A percentile compares a stretch with the other conserved stretches of the same genome.
phyloP scores from a whole-genome alignment of 1,284 basidiomycete species.

The Marasmius fiardii region DNA sequence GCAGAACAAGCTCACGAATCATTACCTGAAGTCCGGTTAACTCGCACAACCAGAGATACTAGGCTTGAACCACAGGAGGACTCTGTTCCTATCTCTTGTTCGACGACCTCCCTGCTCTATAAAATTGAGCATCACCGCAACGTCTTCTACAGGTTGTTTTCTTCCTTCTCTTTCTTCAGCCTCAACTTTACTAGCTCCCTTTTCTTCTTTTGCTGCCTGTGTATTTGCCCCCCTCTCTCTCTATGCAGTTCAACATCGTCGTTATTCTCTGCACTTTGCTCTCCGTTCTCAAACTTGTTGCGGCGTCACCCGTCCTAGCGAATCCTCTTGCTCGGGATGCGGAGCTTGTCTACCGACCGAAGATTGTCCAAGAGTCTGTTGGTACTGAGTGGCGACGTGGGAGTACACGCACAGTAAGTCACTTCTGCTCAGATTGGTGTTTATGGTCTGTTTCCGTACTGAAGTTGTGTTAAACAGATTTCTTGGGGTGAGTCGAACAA shows the following conservation, averaged over 20 bases:
- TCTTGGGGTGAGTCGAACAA: constrained; percentile 2
- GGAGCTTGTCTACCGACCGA: constrained; percentile 3
- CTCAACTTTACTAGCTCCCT: background rate
- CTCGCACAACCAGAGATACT: no score
- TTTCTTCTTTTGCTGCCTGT: background rate
- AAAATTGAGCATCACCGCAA: no score
- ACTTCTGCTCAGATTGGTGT: background rate
- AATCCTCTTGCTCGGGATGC: background rate
- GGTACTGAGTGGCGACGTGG: background rate
- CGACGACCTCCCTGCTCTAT: no score
- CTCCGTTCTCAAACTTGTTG: background rate
- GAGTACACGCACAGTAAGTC: background rate
- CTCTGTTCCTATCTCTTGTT: no score
- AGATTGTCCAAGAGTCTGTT: constrained; percentile 1
- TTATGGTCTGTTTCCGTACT: no score
- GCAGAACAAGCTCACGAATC: no score
- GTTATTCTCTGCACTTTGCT: background rate
- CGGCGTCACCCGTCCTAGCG: constrained; percentile 3
- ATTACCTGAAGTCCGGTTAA: no score
- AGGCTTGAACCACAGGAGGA: no score
- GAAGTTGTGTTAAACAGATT: background rate
- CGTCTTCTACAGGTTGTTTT: background rate
- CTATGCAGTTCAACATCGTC: background rate
- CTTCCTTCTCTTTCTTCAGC: background rate
- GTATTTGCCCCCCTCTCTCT: background rate